phyloP scores from a whole-genome alignment of 495 filamentous ascomycete species.

The Neurospora tetrasperma region DNA sequence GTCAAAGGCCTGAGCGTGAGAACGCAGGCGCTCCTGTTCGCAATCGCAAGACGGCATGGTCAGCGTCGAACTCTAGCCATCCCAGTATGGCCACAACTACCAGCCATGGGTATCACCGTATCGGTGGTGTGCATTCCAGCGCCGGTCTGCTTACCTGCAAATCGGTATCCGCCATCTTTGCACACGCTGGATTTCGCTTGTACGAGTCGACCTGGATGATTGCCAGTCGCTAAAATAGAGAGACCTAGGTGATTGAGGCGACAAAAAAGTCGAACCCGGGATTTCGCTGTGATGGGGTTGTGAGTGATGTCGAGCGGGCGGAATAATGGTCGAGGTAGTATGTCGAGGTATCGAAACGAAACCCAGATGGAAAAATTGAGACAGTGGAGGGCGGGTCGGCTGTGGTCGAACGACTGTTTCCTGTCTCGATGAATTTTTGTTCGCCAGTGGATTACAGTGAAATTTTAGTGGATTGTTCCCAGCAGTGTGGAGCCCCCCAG shows the following conservation, averaged over 20 bases:
- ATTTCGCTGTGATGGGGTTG: background rate
- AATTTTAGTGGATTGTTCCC: constrained; percentile 16
- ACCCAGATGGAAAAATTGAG: constrained; percentile 12
- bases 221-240: background rate
- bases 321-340: constrained; percentile 1
- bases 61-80: background rate
- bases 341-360: constrained; percentile 9
- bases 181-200: background rate
- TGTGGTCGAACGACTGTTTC: constrained; percentile 2
- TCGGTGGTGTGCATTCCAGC: background rate
- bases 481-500: constrained; percentile 17
- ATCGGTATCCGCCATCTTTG: constrained; percentile 19
- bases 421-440: constrained; percentile 24
- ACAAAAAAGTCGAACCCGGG: background rate
- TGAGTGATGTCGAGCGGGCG: background rate
- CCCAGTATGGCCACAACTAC: background rate
- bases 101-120: background rate
- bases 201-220: background rate
- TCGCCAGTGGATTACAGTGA: constrained; percentile 12
- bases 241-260: background rate
- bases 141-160: constrained; percentile 19
- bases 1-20: constrained; percentile 80
- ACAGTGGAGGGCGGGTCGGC: constrained; percentile 6
- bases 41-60: constrained; percentile 1
- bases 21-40: constrained; percentile 69